phyloP scores from a whole-genome alignment of 768 basidiomycete species.

The Tricholoma terreum region DNA sequence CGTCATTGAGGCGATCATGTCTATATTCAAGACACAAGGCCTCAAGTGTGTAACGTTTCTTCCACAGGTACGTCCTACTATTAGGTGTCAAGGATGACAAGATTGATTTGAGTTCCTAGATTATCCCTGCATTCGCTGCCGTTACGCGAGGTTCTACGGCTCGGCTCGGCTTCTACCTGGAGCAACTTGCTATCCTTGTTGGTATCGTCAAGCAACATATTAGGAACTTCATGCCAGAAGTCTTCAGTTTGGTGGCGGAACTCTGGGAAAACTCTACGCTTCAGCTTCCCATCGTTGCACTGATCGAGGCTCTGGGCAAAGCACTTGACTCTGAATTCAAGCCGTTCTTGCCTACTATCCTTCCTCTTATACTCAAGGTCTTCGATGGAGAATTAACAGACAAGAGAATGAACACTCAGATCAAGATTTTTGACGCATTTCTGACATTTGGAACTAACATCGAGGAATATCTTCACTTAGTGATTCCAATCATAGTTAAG shows the following conservation, averaged over 20 bases:
- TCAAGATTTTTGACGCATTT: constrained; percentile 93
- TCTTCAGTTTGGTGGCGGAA: constrained; percentile 83
- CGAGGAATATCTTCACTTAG: constrained; percentile 96
- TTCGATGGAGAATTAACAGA: constrained; percentile 88
- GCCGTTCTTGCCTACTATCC: constrained; percentile 86
- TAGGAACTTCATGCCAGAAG: constrained; percentile 82
- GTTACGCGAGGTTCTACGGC: constrained; percentile 83
- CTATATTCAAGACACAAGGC: constrained; percentile 97
- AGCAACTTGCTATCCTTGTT: constrained; percentile 93
- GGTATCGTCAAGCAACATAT: constrained; percentile 97
- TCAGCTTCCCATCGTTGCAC: constrained; percentile 87
- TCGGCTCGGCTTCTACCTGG: constrained; percentile 85
- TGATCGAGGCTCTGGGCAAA: constrained; percentile 90
- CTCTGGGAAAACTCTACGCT: constrained; percentile 85
- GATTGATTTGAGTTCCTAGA: constrained; percentile 41
- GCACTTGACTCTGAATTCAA: constrained; percentile 97
- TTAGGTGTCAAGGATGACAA: not conserved
- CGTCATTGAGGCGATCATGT: constrained; percentile 97
- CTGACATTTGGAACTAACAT: constrained; percentile 94
- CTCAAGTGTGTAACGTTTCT: constrained; percentile 94
- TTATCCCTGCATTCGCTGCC: constrained; percentile 90
- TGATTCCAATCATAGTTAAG: constrained; percentile 91
- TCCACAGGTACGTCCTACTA: constrained; percentile 62
- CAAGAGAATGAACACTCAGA: constrained; percentile 72
- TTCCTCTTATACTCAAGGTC: constrained; percentile 86